These are phyloP conservation scores for Fusarium praegraminearum DNA, from an alignment of 2,329 filamentous ascomycete species.

Conservation along the genomic window DNA sequence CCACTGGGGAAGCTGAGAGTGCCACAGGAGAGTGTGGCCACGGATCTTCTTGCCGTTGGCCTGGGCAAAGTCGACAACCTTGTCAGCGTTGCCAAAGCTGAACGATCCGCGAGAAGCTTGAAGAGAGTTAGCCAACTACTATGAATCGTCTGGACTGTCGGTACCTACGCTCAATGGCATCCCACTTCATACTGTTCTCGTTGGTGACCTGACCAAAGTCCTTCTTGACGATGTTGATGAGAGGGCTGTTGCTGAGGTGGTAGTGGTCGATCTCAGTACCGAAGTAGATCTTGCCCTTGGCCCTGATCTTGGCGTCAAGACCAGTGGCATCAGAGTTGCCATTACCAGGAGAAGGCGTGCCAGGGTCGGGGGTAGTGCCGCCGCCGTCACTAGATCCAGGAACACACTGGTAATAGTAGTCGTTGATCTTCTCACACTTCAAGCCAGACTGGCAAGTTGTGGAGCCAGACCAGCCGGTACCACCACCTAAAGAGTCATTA, in stretches of 20 bases:
- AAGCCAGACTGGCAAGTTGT: constrained; percentile 13
- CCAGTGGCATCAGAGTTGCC: constrained; percentile 1
- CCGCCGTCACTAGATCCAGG: constrained; percentile 2
- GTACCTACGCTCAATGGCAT: constrained; percentile 52
- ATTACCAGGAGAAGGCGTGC: not conserved
- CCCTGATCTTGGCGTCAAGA: constrained; percentile 56
- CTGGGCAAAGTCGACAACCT: constrained; percentile 68
- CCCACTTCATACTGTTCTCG: constrained; percentile 80
- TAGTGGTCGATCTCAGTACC: constrained; percentile 69
- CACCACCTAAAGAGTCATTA: constrained; percentile 3
- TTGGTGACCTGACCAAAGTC: constrained; percentile 74
- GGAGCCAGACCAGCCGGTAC: not conserved
- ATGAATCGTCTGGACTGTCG: rapidly evolving
- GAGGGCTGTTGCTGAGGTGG: constrained; percentile 60
- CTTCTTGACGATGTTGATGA: constrained; percentile 64
- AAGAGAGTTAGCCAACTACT: constrained; percentile 46
- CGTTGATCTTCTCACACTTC: constrained; percentile 24
- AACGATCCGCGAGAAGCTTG: constrained; percentile 63
- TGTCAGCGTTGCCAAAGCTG: constrained; percentile 70
- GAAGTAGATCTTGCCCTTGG: constrained; percentile 72
- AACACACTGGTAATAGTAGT: constrained; percentile 24
- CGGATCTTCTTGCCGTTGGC: constrained; percentile 69
- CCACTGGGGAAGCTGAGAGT: constrained; percentile 70
- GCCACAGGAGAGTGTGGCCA: constrained; percentile 76
- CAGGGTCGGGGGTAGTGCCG: constrained; percentile 3